Evolutionary conservation across 129 eudicot genomes (phyloP).

Genomic region (Oenanthe sinensis): DNA sequence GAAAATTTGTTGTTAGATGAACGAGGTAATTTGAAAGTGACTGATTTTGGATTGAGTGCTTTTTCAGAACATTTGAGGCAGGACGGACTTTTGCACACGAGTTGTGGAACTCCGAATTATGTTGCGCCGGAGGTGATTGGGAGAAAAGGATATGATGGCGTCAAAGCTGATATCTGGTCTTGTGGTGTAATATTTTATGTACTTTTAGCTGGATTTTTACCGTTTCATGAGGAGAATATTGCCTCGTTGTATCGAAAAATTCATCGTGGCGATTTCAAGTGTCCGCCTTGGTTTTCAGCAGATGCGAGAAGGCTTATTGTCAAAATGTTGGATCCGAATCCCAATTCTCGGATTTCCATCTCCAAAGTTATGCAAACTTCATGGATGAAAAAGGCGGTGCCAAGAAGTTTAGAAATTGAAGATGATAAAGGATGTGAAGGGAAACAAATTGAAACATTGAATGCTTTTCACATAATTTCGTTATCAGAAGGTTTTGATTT

Average conservation of each 20-base stretch:
- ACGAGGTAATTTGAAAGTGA: conserved; percentile 62
- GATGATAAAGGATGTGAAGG: conserved; percentile 22
- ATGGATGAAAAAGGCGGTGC: conserved; percentile 51
- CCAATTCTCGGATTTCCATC: conserved; percentile 41
- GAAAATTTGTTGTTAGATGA: conserved; percentile 79
- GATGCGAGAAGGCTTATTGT: conserved; percentile 53
- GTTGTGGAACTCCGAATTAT: conserved; percentile 89
- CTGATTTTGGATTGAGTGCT: conserved; percentile 82
- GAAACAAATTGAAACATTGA: conserved; percentile 43
- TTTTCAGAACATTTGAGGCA: conserved; percentile 56
- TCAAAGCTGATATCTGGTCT: conserved; percentile 84
- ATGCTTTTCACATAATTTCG: conserved; percentile 87
- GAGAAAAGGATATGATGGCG: conserved; percentile 73
- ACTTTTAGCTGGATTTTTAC: conserved; percentile 73
- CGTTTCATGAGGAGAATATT: conserved; percentile 72
- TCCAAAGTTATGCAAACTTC: conserved; percentile 49
- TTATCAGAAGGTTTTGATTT: conserved; percentile 77
- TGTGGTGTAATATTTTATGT: conserved; percentile 80
- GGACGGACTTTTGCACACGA: conserved; percentile 76
- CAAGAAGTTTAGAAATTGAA: conserved; percentile 23
- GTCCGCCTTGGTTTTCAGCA: conserved; percentile 92
- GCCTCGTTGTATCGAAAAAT: conserved; percentile 67
- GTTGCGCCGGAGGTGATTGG: conserved; percentile 94
- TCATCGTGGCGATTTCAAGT: conserved; percentile 73
- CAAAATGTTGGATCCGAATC: conserved; percentile 72